These are phyloP conservation scores for Puccinia hordei DNA, from an alignment of 1,284 basidiomycete genomes.

Conservation along the genomic window DNA sequence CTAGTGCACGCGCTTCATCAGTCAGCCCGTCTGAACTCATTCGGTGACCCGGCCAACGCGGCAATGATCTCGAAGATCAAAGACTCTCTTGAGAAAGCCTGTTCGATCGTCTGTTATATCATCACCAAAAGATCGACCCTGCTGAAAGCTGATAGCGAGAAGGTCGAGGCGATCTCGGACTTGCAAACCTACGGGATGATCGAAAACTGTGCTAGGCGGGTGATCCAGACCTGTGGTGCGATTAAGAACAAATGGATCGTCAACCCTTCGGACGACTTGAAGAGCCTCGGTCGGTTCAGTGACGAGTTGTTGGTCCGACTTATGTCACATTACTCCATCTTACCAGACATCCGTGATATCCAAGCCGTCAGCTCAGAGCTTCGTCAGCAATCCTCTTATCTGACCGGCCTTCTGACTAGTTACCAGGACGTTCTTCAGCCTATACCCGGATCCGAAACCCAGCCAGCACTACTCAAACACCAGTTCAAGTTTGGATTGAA, in stretches of 20 bases:
- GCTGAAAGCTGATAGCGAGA: constrained; percentile 13
- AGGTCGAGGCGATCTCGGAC: constrained; percentile 24
- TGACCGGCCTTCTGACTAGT: constrained; percentile 44
- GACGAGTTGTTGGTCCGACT: constrained; percentile 37
- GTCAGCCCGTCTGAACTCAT: constrained; percentile 14
- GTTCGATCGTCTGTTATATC: constrained; percentile 36
- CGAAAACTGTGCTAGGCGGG: constrained; percentile 35
- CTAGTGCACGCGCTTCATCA: constrained; percentile 42
- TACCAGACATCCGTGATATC: constrained; percentile 37
- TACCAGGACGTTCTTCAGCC: constrained; percentile 39
- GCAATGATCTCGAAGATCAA: constrained; percentile 21
- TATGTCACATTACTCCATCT: constrained; percentile 38
- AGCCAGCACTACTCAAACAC: constrained; percentile 17
- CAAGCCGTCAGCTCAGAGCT: constrained; percentile 35
- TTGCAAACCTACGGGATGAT: constrained; percentile 41
- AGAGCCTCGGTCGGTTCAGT: constrained; percentile 24
- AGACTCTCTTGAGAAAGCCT: constrained; percentile 41
- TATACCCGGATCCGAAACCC: background rate
- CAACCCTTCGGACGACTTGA: constrained; percentile 19
- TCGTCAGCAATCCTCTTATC: constrained; percentile 37
- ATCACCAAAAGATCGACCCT: constrained; percentile 35
- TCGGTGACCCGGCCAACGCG: background rate
- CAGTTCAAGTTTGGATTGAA: constrained; percentile 42
- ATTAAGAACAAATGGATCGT: constrained; percentile 31
- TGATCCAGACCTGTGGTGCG: constrained; percentile 35